These are phyloP conservation scores for Sporothrix mexicana DNA, from an alignment of 2,329 filamentous ascomycete genomes.

Conservation along the genomic window DNA sequence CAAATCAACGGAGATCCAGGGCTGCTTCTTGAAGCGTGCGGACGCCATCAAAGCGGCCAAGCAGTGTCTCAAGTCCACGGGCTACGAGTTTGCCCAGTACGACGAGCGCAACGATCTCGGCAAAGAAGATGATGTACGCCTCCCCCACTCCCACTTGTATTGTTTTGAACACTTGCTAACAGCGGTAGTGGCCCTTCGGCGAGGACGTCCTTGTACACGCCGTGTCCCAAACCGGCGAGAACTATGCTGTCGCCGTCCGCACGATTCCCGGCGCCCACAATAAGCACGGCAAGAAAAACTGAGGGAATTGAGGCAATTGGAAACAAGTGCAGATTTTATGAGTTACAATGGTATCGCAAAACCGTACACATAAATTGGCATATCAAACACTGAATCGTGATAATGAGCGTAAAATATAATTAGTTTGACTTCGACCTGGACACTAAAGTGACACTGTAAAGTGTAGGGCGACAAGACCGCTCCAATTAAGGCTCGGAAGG, in stretches of 20 bases:
- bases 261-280: conserved; percentile 42
- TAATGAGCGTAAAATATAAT: no score
- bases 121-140: conserved; percentile 11
- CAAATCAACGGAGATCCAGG: conserved; percentile 50
- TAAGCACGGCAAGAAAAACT: conserved; percentile 38
- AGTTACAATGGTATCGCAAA: not conserved
- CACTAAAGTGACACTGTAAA: no score
- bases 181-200: conserved; percentile 56
- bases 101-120: conserved; percentile 43
- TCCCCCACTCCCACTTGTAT: no score
- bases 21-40: conserved; percentile 45
- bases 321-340: not conserved
- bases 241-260: conserved; percentile 48
- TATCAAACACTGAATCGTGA: no score
- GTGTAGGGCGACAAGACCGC: no score
- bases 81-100: conserved; percentile 45
- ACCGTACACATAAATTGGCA: no score
- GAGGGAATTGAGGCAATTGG: not conserved
- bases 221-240: conserved; percentile 51
- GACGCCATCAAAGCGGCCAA: conserved; percentile 47
- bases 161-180: no score
- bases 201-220: conserved; percentile 54
- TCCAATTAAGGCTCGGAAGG: no score
- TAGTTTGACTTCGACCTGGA: no score
- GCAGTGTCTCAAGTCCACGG: conserved; percentile 41